A percentile compares a stretch with the other conserved stretches of the same genome.
Evolutionary conservation across 2,329 filamentous ascomycete species (phyloP).

Genomic region (Pseudogymnoascus sp.): DNA sequence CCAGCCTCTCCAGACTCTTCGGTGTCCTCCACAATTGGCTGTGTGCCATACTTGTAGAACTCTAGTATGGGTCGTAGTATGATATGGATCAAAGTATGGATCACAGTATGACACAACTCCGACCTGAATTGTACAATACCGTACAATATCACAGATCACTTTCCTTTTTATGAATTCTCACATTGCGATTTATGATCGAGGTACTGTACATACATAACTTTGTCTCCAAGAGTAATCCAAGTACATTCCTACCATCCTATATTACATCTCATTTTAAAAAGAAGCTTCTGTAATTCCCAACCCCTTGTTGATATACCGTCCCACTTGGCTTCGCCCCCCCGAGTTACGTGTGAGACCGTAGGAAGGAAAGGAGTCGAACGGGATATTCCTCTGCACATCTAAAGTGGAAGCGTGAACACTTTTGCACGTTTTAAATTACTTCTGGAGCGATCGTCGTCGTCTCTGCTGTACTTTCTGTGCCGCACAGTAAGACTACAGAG

Average conservation of each 20-base stretch:
- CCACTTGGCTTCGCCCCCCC: conserved; percentile 3
- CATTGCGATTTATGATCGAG: not conserved
- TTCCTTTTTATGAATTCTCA: not conserved
- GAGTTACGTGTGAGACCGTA: not conserved
- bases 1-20: not conserved
- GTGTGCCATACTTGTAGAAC: not conserved
- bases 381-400: not conserved
- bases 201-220: not conserved
- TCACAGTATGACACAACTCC: not conserved
- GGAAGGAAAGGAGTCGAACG: not conserved
- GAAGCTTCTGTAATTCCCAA: conserved; percentile 5
- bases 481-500: not conserved
- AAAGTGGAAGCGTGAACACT: not conserved
- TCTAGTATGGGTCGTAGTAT: not conserved
- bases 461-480: conserved; percentile 2
- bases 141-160: not conserved
- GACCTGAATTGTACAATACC: not conserved
- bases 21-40: not conserved
- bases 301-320: not conserved
- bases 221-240: not conserved
- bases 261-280: conserved; percentile 1
- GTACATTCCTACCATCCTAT: not conserved
- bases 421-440: conserved; percentile 4
- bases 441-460: conserved; percentile 1
- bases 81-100: not conserved